Evolutionary conservation across 768 basidiomycete species (phyloP).

Genomic region (Hortiboletus campestris): DNA sequence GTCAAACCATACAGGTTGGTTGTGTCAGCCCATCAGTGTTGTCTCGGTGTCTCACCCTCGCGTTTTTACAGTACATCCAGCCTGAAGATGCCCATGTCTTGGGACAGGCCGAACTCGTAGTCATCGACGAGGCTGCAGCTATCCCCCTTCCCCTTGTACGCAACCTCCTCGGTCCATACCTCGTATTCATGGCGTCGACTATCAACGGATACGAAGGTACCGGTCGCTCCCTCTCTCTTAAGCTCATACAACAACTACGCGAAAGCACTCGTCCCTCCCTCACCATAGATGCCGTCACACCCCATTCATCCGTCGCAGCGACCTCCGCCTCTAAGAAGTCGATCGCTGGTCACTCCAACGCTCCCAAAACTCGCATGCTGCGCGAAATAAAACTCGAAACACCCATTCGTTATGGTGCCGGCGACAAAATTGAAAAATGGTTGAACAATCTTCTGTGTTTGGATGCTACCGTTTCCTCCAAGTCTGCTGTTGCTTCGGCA

Average conservation of each 20-base stretch:
- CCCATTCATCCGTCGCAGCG: slow-evolving; percentile 37
- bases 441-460: slow-evolving; percentile 87
- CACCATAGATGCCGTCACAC: slow-evolving; percentile 52
- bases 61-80: slow-evolving; percentile 81
- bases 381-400: slow-evolving; percentile 94
- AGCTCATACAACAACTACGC: slow-evolving; percentile 94
- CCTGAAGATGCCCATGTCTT: slow-evolving; percentile 97
- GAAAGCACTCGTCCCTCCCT: slow-evolving; percentile 84
- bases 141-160: slow-evolving; percentile 95
- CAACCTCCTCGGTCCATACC: slow-evolving; percentile 92
- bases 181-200: slow-evolving; percentile 98
- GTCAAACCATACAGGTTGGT: slow-evolving; percentile 93
- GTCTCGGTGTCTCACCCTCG: slow-evolving; percentile 2
- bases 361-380: slow-evolving; percentile 66
- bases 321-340: slow-evolving; percentile 53
- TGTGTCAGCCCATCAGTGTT: background rate
- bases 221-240: slow-evolving; percentile 96
- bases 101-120: slow-evolving; percentile 94
- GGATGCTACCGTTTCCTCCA: slow-evolving; percentile 69
- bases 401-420: slow-evolving; percentile 87
- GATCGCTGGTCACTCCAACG: slow-evolving; percentile 45
- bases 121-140: slow-evolving; percentile 98
- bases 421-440: slow-evolving; percentile 94
- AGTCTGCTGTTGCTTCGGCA: slow-evolving; percentile 35
- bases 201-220: slow-evolving; percentile 99